phyloP scores from a whole-genome alignment of 805 yeast species.

The Wickerhamomyces rabaulensis region DNA sequence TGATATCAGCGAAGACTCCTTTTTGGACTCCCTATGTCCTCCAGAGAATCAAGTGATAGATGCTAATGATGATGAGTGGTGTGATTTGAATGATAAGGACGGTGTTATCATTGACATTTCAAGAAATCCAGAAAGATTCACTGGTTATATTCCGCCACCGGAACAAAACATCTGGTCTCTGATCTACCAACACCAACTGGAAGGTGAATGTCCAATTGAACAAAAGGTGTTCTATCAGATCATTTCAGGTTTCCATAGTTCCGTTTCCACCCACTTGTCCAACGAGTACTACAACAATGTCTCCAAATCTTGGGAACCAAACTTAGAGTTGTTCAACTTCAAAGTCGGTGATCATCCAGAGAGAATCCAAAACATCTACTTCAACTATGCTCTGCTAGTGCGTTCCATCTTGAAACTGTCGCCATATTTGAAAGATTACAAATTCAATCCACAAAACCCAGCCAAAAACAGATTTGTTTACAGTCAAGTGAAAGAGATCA shows the following conservation, averaged over 20 bases:
- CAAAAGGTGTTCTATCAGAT: conserved; percentile 84
- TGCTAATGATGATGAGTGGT: conserved; percentile 54
- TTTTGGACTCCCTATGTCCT: conserved; percentile 34
- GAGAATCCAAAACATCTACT: conserved; percentile 81
- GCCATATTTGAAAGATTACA: conserved; percentile 44
- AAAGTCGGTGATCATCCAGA: conserved; percentile 88
- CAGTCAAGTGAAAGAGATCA: conserved; percentile 29
- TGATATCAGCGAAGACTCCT: conserved; percentile 28
- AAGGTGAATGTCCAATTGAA: conserved; percentile 64
- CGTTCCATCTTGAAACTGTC: conserved; percentile 72
- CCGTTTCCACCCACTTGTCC: conserved; percentile 88
- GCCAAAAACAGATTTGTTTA: conserved; percentile 42
- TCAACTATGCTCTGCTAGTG: conserved; percentile 84
- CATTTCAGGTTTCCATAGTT: conserved; percentile 91
- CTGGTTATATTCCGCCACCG: conserved; percentile 93
- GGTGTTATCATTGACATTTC: conserved; percentile 82
- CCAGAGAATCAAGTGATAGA: conserved; percentile 9
- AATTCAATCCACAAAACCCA: conserved; percentile 39
- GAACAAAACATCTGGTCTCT: conserved; percentile 91
- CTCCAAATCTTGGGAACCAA: conserved; percentile 81
- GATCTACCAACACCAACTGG: conserved; percentile 70
- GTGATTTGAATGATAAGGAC: conserved; percentile 61
- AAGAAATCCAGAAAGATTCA: conserved; percentile 91
- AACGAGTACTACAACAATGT: conserved; percentile 71
- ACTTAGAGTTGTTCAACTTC: conserved; percentile 73